Evolutionary conservation across 2,329 filamentous ascomycete genomes (phyloP).

Genomic region (Emmonsia crescens): DNA sequence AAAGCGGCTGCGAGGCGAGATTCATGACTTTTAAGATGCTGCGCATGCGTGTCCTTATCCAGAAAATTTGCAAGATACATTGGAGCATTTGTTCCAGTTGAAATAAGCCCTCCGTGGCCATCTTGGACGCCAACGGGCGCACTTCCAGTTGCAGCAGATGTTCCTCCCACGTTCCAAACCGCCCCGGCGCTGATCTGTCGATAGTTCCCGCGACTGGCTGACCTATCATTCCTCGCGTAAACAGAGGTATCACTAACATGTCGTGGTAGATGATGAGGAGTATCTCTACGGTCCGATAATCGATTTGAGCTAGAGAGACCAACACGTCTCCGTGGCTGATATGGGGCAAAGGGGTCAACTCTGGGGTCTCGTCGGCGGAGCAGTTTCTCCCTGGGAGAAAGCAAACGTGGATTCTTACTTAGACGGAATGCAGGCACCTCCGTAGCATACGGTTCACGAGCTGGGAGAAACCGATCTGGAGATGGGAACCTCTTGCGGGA

Average conservation of each 20-base stretch:
- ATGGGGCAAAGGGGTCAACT: constrained; percentile 43
- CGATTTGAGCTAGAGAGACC: constrained; percentile 6
- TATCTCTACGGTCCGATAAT: constrained; percentile 12
- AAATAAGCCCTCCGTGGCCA: constrained; percentile 54
- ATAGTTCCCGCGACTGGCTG: constrained; percentile 11
- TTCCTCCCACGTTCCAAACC: constrained; percentile 69
- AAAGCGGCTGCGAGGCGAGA: constrained; percentile 68
- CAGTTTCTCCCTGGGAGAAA: constrained; percentile 39
- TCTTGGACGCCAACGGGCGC: constrained; percentile 41
- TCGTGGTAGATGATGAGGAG: constrained; percentile 25
- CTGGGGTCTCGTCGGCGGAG: constrained; percentile 33
- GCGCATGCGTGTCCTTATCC: constrained; percentile 39
- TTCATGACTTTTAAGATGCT: constrained; percentile 59
- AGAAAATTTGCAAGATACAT: constrained; percentile 48
- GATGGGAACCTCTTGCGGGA: constrained; percentile 20
- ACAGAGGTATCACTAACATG: constrained; percentile 21
- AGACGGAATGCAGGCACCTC: constrained; percentile 42
- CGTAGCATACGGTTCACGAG: constrained; percentile 31
- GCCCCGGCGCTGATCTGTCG: constrained; percentile 54
- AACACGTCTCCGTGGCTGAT: constrained; percentile 21
- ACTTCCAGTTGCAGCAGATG: constrained; percentile 34
- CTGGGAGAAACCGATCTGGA: constrained; percentile 50
- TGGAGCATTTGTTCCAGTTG: constrained; percentile 62
- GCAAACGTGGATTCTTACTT: constrained; percentile 37
- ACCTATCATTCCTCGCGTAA: constrained; percentile 7